These are phyloP conservation scores for Geum urbanum DNA, from an alignment of 306 rosid genomes.

Conservation along the genomic window DNA sequence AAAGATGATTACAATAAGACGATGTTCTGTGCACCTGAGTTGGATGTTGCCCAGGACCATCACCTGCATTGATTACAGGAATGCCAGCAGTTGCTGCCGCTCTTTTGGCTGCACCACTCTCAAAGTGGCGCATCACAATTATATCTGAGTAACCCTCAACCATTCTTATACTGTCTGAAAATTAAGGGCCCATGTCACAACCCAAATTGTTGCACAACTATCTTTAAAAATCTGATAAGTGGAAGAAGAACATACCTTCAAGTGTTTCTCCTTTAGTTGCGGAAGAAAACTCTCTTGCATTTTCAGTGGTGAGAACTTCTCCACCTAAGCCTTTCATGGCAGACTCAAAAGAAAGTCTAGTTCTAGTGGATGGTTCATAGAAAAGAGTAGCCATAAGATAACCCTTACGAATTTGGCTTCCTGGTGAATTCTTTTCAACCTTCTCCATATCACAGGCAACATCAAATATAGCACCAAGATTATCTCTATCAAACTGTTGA, in stretches of 20 bases:
- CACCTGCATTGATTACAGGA: slow-evolving; percentile 94
- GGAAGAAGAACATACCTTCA: slow-evolving; percentile 51
- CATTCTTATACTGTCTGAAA: slow-evolving; percentile 79
- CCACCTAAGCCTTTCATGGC: slow-evolving; percentile 95
- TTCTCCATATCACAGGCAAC: slow-evolving; percentile 79
- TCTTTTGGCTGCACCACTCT: slow-evolving; percentile 89
- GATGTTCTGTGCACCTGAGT: slow-evolving; percentile 51
- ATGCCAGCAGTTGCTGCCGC: slow-evolving; percentile 72
- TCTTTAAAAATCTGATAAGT: neutral
- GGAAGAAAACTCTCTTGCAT: slow-evolving; percentile 86
- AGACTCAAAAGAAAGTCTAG: slow-evolving; percentile 90
- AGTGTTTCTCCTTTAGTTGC: slow-evolving; percentile 96
- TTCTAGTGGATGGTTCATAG: slow-evolving; percentile 91
- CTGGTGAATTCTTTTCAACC: slow-evolving; percentile 64
- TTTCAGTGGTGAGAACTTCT: slow-evolving; percentile 87
- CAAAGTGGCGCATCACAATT: slow-evolving; percentile 89
- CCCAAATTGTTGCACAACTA: slow-evolving; percentile 8
- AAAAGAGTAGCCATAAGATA: slow-evolving; percentile 91
- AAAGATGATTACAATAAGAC: too few relatives aligned
- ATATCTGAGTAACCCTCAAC: slow-evolving; percentile 87
- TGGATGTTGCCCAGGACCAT: slow-evolving; percentile 96
- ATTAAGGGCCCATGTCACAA: slow-evolving; percentile 17
- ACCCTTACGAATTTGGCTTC: slow-evolving; percentile 74
- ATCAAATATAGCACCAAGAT: slow-evolving; percentile 57
- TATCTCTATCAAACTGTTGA: slow-evolving; percentile 75